Conservation (phyloP, 352 stramenopile species). For the Pythium chondricola region DNA sequence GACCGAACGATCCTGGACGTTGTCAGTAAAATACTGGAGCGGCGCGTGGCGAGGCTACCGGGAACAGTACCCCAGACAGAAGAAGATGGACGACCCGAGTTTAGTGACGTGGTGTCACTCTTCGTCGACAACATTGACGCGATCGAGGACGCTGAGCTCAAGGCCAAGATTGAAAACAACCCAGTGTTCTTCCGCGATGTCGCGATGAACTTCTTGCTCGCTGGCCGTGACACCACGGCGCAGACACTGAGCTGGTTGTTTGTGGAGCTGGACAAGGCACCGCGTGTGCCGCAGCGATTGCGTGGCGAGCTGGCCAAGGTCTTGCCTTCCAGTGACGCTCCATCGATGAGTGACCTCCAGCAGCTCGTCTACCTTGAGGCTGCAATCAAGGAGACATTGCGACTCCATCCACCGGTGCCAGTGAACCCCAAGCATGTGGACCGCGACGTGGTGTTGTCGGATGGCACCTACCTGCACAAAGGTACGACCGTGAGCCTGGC, state of each 20-base stretch:
- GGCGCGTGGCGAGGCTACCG: too few relatives aligned
- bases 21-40: conserved; percentile 28
- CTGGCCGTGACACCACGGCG: conserved; percentile 63
- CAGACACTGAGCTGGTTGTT: conserved; percentile 69
- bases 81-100: background rate
- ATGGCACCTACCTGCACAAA: conserved; percentile 25
- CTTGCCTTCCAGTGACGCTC: conserved; percentile 6
- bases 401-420: conserved; percentile 30
- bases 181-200: conserved; percentile 55
- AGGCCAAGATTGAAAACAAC: conserved; percentile 17
- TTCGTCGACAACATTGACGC: conserved; percentile 33
- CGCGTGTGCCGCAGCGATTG: conserved; percentile 35
- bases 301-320: conserved; percentile 26
- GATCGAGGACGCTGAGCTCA: too few relatives aligned
- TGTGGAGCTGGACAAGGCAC: conserved; percentile 40
- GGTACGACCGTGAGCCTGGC: conserved; percentile 26
- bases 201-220: conserved; percentile 73
- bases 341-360: conserved; percentile 32
- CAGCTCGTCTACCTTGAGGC: conserved; percentile 36
- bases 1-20: conserved; percentile 41
- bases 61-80: too few relatives aligned
- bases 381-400: conserved; percentile 29
- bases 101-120: conserved; percentile 36
- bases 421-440: conserved; percentile 16
- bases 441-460: conserved; percentile 21